phyloP scores from a whole-genome alignment of 108 stramenopile genomes.

The Mayamaea pseudoterrestris region DNA sequence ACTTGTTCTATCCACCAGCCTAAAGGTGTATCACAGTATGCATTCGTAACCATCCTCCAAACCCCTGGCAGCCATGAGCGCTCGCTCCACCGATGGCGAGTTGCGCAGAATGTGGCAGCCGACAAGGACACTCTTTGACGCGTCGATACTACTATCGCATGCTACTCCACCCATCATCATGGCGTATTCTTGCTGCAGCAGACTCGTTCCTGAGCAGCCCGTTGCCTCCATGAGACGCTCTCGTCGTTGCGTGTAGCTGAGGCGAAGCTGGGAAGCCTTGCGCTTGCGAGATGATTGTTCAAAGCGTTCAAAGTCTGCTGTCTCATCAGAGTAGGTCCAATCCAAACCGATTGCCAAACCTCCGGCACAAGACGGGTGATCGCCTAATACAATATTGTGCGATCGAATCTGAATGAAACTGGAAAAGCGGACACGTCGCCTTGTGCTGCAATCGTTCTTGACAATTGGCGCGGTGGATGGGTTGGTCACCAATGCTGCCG shows the following conservation, averaged over 20 bases:
- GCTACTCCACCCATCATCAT: no score
- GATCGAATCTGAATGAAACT: slow-evolving; percentile 1
- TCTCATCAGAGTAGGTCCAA: not conserved
- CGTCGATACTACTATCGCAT: no score
- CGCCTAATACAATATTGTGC: slow-evolving; percentile 1
- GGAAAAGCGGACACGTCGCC: slow-evolving; percentile 7
- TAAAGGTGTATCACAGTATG: no score
- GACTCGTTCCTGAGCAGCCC: slow-evolving; percentile 1
- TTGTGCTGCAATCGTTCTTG: no score
- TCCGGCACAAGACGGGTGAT: slow-evolving; percentile 1
- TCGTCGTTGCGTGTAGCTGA: not conserved
- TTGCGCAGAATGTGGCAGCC: no score
- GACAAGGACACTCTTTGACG: no score
- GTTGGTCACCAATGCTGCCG: no score
- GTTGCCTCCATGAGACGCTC: not conserved
- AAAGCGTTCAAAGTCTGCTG: not conserved
- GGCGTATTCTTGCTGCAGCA: not conserved
- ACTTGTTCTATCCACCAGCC: no score
- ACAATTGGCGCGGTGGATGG: no score
- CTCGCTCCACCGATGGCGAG: no score
- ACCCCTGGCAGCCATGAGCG: no score
- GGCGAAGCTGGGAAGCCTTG: not conserved
- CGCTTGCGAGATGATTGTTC: not conserved
- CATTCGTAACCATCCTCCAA: no score
- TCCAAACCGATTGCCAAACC: slow-evolving; percentile 1